A percentile compares a stretch with the other conserved stretches of the same genome.
Evolutionary conservation across 306 rosid genomes (phyloP).

Genomic region (Fragaria ananassa): DNA sequence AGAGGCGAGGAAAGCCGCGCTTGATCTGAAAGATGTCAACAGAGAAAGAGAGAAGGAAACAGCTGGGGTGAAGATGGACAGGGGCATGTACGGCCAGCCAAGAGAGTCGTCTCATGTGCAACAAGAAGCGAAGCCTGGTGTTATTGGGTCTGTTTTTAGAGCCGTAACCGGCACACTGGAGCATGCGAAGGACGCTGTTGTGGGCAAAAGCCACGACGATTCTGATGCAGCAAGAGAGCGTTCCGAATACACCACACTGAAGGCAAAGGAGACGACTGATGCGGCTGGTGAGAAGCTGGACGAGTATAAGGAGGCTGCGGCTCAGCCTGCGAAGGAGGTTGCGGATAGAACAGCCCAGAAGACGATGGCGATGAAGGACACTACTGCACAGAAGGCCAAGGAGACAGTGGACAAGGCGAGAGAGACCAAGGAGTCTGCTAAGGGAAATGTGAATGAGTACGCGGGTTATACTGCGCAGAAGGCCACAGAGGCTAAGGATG

Average conservation of each 20-base stretch:
- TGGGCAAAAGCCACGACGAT: conserved; percentile 44
- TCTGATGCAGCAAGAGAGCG: conserved; percentile 2
- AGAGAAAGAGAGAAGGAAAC: conserved; percentile 21
- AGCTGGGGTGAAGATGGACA: neutral
- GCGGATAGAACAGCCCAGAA: conserved; percentile 10
- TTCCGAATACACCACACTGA: neutral
- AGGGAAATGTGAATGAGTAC: conserved; percentile 8
- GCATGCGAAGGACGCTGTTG: conserved; percentile 65
- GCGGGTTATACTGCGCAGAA: neutral
- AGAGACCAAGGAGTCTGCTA: conserved; percentile 1
- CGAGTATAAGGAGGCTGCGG: conserved; percentile 4
- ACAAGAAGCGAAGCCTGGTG: conserved; percentile 42
- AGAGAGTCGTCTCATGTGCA: conserved; percentile 5
- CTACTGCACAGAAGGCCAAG: neutral
- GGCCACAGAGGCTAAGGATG: conserved; percentile 23
- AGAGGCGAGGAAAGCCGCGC: conserved; percentile 52
- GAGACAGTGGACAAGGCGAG: neutral
- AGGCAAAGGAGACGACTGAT: conserved; percentile 26
- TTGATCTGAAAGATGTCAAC: conserved; percentile 44
- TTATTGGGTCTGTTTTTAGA: conserved; percentile 52
- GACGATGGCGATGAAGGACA: conserved; percentile 20
- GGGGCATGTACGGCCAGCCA: conserved; percentile 2
- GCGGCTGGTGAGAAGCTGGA: conserved; percentile 12
- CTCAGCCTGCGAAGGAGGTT: conserved; percentile 26
- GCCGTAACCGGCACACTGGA: conserved; percentile 52